Conservation (phyloP, 805 yeast species). For the Monosporozyma solicola region DNA sequence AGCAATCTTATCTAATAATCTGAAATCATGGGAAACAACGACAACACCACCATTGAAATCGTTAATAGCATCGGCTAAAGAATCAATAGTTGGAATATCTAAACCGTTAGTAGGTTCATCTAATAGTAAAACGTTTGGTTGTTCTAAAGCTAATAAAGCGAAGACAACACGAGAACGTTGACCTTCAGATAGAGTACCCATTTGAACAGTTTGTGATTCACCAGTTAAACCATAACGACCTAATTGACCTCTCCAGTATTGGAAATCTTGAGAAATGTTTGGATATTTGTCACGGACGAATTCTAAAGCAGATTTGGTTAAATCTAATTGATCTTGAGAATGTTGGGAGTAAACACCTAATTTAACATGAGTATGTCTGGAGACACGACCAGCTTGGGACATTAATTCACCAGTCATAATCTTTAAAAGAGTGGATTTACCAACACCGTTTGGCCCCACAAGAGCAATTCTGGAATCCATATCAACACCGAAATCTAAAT, state of each 20-base stretch:
- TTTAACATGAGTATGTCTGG: slow-evolving; percentile 95
- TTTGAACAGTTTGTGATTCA: slow-evolving; percentile 95
- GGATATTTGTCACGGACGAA: slow-evolving; percentile 94
- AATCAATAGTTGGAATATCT: slow-evolving; percentile 96
- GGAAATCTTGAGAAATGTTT: slow-evolving; percentile 89
- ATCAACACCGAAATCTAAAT: slow-evolving; percentile 95
- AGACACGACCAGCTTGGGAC: slow-evolving; percentile 90
- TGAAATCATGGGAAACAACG: slow-evolving; percentile 98
- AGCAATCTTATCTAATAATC: slow-evolving; percentile 93
- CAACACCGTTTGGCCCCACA: slow-evolving; percentile 99
- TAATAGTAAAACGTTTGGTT: slow-evolving; percentile 87
- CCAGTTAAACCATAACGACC: slow-evolving; percentile 98
- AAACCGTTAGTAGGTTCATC: slow-evolving; percentile 99
- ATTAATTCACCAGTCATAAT: slow-evolving; percentile 91
- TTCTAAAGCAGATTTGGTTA: slow-evolving; percentile 90
- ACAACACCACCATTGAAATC: slow-evolving; percentile 96
- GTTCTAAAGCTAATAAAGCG: slow-evolving; percentile 88
- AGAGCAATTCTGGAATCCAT: slow-evolving; percentile 98
- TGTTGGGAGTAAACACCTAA: slow-evolving; percentile 98
- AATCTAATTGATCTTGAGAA: slow-evolving; percentile 95
- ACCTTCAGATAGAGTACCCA: slow-evolving; percentile 98
- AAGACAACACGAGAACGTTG: slow-evolving; percentile 98
- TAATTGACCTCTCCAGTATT: slow-evolving; percentile 95
- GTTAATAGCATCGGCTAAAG: slow-evolving; percentile 92
- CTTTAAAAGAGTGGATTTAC: slow-evolving; percentile 92